Percentiles rank a stretch among this genome's conserved stretches.
Conservation (phyloP, 2,329 filamentous ascomycete species). For the Pseudocercospora macadamiae region DNA sequence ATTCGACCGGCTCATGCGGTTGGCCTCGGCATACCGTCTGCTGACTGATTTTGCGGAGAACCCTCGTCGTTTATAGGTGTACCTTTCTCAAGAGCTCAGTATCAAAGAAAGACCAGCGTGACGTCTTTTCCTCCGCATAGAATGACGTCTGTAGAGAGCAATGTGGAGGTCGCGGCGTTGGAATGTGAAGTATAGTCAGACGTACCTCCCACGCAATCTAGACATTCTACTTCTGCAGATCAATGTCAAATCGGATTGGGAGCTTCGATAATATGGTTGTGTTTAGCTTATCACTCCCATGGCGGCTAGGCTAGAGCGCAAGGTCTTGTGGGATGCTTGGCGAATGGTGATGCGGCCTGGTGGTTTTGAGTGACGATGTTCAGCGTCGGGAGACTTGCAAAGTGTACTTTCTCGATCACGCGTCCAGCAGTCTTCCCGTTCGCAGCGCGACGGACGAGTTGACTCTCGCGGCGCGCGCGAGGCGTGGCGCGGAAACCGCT, state of each 20-base stretch:
- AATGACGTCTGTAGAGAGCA: background rate
- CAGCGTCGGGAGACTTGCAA: no score
- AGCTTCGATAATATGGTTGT: background rate
- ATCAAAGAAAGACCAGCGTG: constrained; percentile 4
- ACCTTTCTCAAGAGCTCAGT: background rate
- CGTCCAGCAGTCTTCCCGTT: no score
- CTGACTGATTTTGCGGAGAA: constrained; percentile 20
- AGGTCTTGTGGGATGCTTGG: no score
- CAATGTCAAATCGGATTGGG: background rate
- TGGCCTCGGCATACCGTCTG: constrained; percentile 21
- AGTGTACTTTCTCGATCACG: no score
- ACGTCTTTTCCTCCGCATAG: background rate
- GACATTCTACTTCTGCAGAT: background rate
- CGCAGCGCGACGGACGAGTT: no score
- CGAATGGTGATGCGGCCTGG: no score
- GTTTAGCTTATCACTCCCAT: background rate
- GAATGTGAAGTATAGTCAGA: background rate
- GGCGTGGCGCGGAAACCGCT: no score
- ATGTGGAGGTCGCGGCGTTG: background rate
- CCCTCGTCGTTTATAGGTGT: constrained; percentile 4
- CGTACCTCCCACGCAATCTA: background rate
- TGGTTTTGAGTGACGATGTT: no score
- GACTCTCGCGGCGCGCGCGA: no score
- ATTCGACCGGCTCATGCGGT: constrained; percentile 16
- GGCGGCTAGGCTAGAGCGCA: background rate